A percentile compares a stretch with the other conserved stretches of the same genome.
Evolutionary conservation across 768 basidiomycete genomes (phyloP).

Genomic region (Amyloporia xantha): DNA sequence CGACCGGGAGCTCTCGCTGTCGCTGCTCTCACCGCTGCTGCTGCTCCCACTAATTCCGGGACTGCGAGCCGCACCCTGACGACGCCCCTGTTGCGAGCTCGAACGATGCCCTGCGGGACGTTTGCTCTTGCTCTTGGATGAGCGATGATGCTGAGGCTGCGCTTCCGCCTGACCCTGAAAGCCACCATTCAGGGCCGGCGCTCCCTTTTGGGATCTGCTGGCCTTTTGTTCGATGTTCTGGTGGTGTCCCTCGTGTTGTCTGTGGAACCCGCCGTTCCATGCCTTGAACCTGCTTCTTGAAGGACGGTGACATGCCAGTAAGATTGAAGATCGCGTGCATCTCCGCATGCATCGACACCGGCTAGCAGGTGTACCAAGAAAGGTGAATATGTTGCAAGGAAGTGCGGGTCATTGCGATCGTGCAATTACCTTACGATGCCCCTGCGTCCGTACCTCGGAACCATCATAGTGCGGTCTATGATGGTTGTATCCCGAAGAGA

Average conservation of each 20-base stretch:
- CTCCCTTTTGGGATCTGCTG: conserved; percentile 12
- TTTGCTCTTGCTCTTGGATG: conserved; percentile 10
- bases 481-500: conserved; percentile 48
- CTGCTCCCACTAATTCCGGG: no score
- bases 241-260: conserved; percentile 14
- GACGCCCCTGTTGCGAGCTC: no score
- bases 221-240: conserved; percentile 19
- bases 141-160: conserved; percentile 1
- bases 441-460: conserved; percentile 29
- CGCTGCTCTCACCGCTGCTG: conserved; percentile 6
- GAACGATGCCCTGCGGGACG: background rate
- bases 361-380: conserved; percentile 15
- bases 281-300: conserved; percentile 49
- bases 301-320: conserved; percentile 43
- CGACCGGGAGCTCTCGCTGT: background rate
- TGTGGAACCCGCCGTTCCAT: conserved; percentile 25
- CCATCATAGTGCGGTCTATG: conserved; percentile 49
- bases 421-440: conserved; percentile 29
- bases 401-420: background rate
- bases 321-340: conserved; percentile 53
- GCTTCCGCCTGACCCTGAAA: conserved; percentile 10
- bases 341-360: conserved; percentile 52
- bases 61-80: no score
- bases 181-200: conserved; percentile 11
- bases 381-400: no score